Percentiles rank a stretch among this genome's conserved stretches.
Conservation (phyloP, 306 rosid species). For the Cucumis cinereus region DNA sequence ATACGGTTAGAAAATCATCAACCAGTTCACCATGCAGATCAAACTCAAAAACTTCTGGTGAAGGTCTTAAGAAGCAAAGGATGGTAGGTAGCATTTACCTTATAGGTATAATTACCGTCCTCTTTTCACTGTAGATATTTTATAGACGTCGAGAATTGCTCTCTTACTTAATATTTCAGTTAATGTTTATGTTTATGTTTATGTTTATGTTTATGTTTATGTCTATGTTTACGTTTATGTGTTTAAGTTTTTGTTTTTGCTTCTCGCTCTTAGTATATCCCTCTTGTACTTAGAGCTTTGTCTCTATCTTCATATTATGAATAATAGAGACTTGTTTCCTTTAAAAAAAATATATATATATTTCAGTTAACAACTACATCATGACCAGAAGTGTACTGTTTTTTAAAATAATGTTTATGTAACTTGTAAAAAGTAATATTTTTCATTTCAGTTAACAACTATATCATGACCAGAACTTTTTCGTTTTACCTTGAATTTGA, state of each 20-base stretch:
- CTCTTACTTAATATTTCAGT: neutral
- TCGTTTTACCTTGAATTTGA: neutral
- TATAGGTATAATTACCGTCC: constrained; percentile 3
- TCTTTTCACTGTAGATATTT: constrained; percentile 6
- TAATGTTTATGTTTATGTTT: too few species aligned
- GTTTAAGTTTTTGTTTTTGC: too few species aligned
- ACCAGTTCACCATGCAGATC: constrained; percentile 20
- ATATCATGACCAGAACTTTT: too few species aligned
- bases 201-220: too few species aligned
- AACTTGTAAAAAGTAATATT: neutral
- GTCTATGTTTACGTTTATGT: too few species aligned
- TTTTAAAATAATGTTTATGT: neutral
- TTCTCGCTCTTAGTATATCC: too few species aligned
- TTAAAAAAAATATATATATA: too few species aligned
- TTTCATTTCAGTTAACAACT: too few species aligned
- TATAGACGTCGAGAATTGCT: neutral
- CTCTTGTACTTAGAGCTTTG: too few species aligned
- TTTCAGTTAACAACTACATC: neutral
- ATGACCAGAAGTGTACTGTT: neutral
- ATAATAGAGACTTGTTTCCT: too few species aligned
- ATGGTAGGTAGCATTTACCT: constrained; percentile 18
- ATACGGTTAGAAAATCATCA: constrained; percentile 27
- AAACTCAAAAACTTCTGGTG: constrained; percentile 15
- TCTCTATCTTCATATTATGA: too few species aligned
- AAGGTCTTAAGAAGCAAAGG: constrained; percentile 19